A percentile compares a stretch with the other conserved stretches of the same genome.
Evolutionary conservation across 2,329 filamentous ascomycete genomes (phyloP).

Genomic region (Acrocalymma vagum): DNA sequence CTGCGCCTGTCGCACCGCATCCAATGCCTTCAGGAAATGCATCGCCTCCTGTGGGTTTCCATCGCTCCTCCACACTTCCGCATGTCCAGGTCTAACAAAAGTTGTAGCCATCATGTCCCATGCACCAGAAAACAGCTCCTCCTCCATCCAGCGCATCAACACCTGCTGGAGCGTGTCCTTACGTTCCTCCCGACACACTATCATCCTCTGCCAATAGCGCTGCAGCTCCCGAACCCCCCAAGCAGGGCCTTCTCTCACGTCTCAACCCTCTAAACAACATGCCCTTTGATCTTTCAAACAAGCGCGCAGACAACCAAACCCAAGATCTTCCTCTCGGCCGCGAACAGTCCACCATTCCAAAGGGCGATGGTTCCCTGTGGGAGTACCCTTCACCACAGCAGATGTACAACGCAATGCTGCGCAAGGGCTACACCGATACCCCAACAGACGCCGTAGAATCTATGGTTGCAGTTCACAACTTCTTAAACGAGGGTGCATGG

Average conservation of each 20-base stretch:
- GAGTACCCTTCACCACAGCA: conserved; percentile 98
- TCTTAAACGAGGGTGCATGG: conserved; percentile 97
- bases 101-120: conserved; percentile 72
- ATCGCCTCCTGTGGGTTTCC: conserved; percentile 64
- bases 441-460: conserved; percentile 91
- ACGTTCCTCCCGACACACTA: conserved; percentile 53
- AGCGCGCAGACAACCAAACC: conserved; percentile 76
- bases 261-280: conserved; percentile 92
- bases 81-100: conserved; percentile 28
- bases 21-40: conserved; percentile 56
- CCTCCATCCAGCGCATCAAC: conserved; percentile 38
- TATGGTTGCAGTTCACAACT: conserved; percentile 99
- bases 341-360: conserved; percentile 90
- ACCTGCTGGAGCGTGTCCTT: conserved; percentile 60
- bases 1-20: conserved; percentile 55
- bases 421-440: conserved; percentile 95
- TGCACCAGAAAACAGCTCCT: conserved; percentile 63
- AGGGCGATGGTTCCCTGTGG: conserved; percentile 82
- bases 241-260: conserved; percentile 67
- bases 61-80: conserved; percentile 4
- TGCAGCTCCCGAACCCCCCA: conserved; percentile 36
- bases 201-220: conserved; percentile 32
- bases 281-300: conserved; percentile 86
- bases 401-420: conserved; percentile 98
- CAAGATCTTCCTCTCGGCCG: conserved; percentile 79